A percentile compares a stretch with the other conserved stretches of the same genome.
Conservation (phyloP, 139 green algal genomes). For the Tetraselmis striata region DNA sequence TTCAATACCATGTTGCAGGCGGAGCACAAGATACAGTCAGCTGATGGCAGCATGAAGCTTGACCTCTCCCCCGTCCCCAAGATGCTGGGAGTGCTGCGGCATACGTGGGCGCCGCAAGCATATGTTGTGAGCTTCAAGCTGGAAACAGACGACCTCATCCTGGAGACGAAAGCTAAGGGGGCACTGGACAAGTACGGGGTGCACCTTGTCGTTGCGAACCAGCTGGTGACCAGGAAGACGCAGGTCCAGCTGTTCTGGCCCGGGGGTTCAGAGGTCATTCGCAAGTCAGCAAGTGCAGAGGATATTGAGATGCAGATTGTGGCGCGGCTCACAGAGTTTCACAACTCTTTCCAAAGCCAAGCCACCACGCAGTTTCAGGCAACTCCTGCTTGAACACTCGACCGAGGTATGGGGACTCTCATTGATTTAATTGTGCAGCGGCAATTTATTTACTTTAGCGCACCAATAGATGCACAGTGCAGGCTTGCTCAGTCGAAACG, state of each 20-base stretch:
- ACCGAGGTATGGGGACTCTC: too few species aligned
- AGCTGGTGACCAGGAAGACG: slow-evolving; percentile 81
- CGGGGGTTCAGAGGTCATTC: not conserved
- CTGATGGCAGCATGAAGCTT: slow-evolving; percentile 52
- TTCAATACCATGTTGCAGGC: slow-evolving; percentile 35
- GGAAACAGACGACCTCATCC: slow-evolving; percentile 82
- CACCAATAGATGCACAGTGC: too few species aligned
- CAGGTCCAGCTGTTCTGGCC: slow-evolving; percentile 53
- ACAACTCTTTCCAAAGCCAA: slow-evolving; percentile 22
- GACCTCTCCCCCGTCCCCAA: slow-evolving; percentile 75
- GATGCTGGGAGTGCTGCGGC: slow-evolving; percentile 72
- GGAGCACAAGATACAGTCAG: slow-evolving; percentile 97
- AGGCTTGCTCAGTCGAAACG: too few species aligned
- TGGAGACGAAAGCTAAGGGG: slow-evolving; percentile 49
- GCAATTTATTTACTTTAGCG: too few species aligned
- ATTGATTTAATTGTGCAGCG: too few species aligned
- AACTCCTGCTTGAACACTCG: too few species aligned
- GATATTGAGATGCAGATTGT: slow-evolving; percentile 43
- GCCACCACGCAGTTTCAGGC: too few species aligned
- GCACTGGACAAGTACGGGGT: slow-evolving; percentile 71
- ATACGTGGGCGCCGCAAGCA: slow-evolving; percentile 73
- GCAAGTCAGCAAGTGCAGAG: not conserved
- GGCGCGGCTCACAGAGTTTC: slow-evolving; percentile 26
- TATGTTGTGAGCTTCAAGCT: slow-evolving; percentile 97
- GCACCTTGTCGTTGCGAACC: slow-evolving; percentile 91